Evolutionary conservation across 2,329 filamentous ascomycete genomes (phyloP).

Genomic region (Aspergillus sp.): DNA sequence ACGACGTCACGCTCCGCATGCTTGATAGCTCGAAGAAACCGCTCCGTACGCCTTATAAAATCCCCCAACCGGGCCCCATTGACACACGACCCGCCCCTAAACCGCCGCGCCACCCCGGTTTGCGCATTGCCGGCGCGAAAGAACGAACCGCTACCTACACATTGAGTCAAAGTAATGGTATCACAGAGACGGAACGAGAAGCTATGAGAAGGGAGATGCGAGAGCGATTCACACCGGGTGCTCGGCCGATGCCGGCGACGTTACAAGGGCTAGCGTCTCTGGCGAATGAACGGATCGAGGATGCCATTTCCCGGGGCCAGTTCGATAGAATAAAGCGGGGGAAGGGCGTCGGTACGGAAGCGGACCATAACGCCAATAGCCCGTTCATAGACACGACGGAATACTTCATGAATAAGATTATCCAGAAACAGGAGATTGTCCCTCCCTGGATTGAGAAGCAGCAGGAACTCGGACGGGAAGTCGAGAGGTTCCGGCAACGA

Average conservation of each 20-base stretch:
- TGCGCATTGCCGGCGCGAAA: constrained; percentile 57
- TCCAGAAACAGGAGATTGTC: constrained; percentile 90
- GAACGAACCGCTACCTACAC: constrained; percentile 59
- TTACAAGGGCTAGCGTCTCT: constrained; percentile 76
- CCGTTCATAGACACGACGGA: constrained; percentile 96
- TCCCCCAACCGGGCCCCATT: constrained; percentile 40
- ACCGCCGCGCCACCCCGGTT: constrained; percentile 44
- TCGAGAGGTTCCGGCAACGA: constrained; percentile 69
- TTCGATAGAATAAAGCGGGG: constrained; percentile 84
- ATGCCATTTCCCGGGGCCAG: constrained; percentile 87
- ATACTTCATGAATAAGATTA: constrained; percentile 98
- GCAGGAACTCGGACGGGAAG: constrained; percentile 74
- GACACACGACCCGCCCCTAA: constrained; percentile 49
- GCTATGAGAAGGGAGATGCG: constrained; percentile 70
- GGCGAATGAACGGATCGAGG: constrained; percentile 89
- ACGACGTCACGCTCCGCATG: constrained; percentile 82
- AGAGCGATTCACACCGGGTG: constrained; percentile 74
- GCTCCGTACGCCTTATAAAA: constrained; percentile 45
- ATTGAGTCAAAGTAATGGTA: constrained; percentile 52
- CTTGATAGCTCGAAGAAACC: constrained; percentile 63
- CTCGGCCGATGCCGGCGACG: constrained; percentile 71
- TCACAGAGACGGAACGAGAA: constrained; percentile 72
- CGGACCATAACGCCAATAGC: constrained; percentile 78
- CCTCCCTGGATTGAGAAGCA: constrained; percentile 99
- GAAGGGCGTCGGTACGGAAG: constrained; percentile 65